These are phyloP conservation scores for Trichodelitschia bisporula DNA, from an alignment of 495 filamentous ascomycete species.

Conservation along the genomic window DNA sequence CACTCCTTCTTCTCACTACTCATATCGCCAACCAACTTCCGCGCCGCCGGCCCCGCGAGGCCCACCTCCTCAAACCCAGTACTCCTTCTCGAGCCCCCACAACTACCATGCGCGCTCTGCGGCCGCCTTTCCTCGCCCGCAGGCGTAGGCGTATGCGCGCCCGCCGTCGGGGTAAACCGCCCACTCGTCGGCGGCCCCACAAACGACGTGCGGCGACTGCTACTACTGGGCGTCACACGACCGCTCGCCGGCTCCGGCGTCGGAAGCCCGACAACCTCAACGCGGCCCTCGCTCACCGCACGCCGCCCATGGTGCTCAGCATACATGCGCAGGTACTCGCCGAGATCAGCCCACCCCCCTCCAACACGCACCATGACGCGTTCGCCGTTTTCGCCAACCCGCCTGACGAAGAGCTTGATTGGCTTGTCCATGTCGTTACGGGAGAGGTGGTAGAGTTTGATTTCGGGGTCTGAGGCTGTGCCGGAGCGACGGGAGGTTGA, in stretches of 20 bases:
- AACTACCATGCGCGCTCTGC: neutral
- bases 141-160: neutral
- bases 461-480: slow-evolving; percentile 29
- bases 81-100: neutral
- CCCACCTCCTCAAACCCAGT: slow-evolving; percentile 28
- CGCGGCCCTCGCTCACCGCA: slow-evolving; percentile 21
- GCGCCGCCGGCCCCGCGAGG: slow-evolving; percentile 34
- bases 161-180: neutral
- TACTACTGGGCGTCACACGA: slow-evolving; percentile 1
- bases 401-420: slow-evolving; percentile 78
- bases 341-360: slow-evolving; percentile 87
- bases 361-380: slow-evolving; percentile 94
- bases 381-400: slow-evolving; percentile 73
- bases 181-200: neutral
- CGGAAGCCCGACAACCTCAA: slow-evolving; percentile 29
- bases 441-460: slow-evolving; percentile 84
- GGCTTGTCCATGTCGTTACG: slow-evolving; percentile 36
- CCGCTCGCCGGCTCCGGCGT: neutral
- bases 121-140: neutral
- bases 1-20: slow-evolving; percentile 38
- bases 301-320: slow-evolving; percentile 62
- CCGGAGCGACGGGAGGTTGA: too few species aligned
- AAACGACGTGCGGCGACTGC: neutral
- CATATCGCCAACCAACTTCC: slow-evolving; percentile 30
- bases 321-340: slow-evolving; percentile 85